Evolutionary conservation across 441 rosid species (phyloP).

Genomic region (Adansonia rubrostipa): DNA sequence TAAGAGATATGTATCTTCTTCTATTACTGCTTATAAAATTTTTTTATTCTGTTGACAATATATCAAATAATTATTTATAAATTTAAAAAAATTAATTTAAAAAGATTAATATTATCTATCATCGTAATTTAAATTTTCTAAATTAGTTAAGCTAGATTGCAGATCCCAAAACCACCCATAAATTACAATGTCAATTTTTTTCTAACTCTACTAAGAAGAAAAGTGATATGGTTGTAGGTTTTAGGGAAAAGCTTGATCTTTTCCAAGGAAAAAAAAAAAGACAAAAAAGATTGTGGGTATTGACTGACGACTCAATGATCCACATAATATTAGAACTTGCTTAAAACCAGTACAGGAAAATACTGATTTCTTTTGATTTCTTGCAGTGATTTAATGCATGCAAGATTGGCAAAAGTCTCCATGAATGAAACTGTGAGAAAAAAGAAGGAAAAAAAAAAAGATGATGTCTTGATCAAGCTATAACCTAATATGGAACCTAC

Average conservation of each 20-base stretch:
- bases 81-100: too few relatives aligned
- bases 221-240: neutral
- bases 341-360: neutral
- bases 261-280: neutral
- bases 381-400: neutral
- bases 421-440: neutral
- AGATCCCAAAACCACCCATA: neutral
- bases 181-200: neutral
- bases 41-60: too few relatives aligned
- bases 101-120: too few relatives aligned
- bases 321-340: neutral
- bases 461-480: neutral
- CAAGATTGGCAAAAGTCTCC: neutral
- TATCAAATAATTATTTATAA: too few relatives aligned
- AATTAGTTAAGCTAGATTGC: neutral
- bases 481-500: neutral
- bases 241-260: neutral
- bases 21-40: too few relatives aligned
- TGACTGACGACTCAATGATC: neutral
- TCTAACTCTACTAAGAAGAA: neutral
- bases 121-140: too few relatives aligned
- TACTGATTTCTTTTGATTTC: neutral
- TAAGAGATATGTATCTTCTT: too few relatives aligned
- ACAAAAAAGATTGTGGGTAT: neutral
- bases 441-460: neutral